A percentile compares a stretch with the other conserved stretches of the same genome.
Conservation (phyloP, 768 basidiomycete genomes). For the Serendipita indica region DNA sequence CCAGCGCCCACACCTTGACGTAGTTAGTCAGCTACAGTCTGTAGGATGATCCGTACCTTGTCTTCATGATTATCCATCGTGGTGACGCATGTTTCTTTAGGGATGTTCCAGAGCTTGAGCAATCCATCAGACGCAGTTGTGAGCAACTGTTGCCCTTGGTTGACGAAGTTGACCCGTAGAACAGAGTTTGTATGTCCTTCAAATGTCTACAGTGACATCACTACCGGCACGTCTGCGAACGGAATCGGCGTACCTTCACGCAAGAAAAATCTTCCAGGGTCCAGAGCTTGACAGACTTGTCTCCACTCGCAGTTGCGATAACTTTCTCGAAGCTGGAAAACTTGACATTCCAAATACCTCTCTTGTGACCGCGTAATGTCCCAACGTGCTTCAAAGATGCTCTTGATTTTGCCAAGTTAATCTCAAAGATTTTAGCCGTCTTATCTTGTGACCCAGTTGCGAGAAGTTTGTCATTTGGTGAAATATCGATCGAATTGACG, state of each 20-base stretch:
- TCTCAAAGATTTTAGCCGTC: conserved; percentile 77
- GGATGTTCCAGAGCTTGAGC: conserved; percentile 89
- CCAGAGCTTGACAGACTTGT: conserved; percentile 91
- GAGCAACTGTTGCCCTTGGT: conserved; percentile 68
- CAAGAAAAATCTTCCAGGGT: conserved; percentile 87
- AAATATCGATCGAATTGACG: conserved; percentile 88
- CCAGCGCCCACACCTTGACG: conserved; percentile 89
- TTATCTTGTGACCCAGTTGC: conserved; percentile 95
- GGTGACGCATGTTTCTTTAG: conserved; percentile 69
- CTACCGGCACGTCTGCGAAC: background rate
- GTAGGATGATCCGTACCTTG: conserved; percentile 41
- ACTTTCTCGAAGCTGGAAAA: conserved; percentile 74
- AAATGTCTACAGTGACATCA: conserved; percentile 49
- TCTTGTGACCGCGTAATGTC: conserved; percentile 88
- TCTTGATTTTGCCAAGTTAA: conserved; percentile 38
- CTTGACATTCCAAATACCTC: conserved; percentile 89
- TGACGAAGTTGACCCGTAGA: conserved; percentile 79
- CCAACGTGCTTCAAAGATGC: conserved; percentile 68
- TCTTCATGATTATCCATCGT: conserved; percentile 97
- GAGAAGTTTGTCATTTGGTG: conserved; percentile 76
- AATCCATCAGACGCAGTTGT: conserved; percentile 88
- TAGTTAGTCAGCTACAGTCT: background rate
- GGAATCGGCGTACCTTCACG: conserved; percentile 37
- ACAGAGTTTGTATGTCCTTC: conserved; percentile 98
- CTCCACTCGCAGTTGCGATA: conserved; percentile 86